A percentile compares a stretch with the other conserved stretches of the same genome.
Conservation (phyloP, 2,329 filamentous ascomycete species). For the Dothideomycetes sp. region DNA sequence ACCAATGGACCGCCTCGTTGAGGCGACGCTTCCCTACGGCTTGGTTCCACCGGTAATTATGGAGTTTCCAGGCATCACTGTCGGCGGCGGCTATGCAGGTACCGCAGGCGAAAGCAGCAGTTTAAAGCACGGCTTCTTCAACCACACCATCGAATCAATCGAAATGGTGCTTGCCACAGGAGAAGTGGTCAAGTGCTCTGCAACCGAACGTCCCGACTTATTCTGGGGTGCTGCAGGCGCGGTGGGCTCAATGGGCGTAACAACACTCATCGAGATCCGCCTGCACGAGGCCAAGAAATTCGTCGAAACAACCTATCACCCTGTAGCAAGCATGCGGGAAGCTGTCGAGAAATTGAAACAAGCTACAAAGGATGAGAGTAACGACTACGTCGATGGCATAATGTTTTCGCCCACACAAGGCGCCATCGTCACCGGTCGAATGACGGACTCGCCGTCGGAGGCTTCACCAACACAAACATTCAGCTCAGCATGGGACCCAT, state of each 20-base stretch:
- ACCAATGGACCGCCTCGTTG: constrained; percentile 53
- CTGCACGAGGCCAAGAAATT: constrained; percentile 35
- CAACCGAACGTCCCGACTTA: constrained; percentile 44
- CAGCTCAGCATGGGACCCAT: constrained; percentile 34
- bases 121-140: constrained; percentile 58
- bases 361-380: constrained; percentile 23
- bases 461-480: constrained; percentile 21
- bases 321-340: constrained; percentile 28
- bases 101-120: constrained; percentile 58
- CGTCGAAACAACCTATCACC: constrained; percentile 39
- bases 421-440: constrained; percentile 33
- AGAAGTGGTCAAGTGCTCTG: constrained; percentile 39
- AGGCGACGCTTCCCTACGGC: constrained; percentile 43
- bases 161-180: constrained; percentile 57
- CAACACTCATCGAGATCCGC: constrained; percentile 44
- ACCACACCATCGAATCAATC: constrained; percentile 48
- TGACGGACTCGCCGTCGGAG: constrained; percentile 20
- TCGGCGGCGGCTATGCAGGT: constrained; percentile 56
- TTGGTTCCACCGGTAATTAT: constrained; percentile 57
- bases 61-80: constrained; percentile 64
- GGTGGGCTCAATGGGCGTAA: constrained; percentile 56
- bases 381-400: constrained; percentile 41
- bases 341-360: constrained; percentile 30
- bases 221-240: constrained; percentile 56
- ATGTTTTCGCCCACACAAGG: constrained; percentile 33